phyloP scores from a whole-genome alignment of 352 stramenopile species.

The Stephanocyclus meneghinianus region DNA sequence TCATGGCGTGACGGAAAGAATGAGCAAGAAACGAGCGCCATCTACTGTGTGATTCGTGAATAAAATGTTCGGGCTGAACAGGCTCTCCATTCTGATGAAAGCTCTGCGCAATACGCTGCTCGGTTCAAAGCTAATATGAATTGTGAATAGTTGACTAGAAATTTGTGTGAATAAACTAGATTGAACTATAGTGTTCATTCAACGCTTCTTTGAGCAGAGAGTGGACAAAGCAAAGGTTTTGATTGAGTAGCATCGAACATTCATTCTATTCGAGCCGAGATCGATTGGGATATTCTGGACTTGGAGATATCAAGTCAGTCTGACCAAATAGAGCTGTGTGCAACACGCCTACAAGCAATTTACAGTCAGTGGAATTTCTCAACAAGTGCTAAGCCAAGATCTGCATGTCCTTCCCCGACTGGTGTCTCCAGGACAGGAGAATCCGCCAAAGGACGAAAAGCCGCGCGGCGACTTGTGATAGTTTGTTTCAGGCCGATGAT shows the following conservation, averaged over 20 bases:
- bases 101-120: too few species aligned
- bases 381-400: not conserved
- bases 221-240: slow-evolving; percentile 9
- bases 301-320: not conserved
- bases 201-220: not conserved
- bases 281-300: not conserved
- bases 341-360: not conserved
- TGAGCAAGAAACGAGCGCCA: too few species aligned
- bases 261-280: slow-evolving; percentile 1
- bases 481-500: not conserved
- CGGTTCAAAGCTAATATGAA: too few species aligned
- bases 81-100: too few species aligned
- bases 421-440: not conserved
- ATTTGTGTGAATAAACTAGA: too few species aligned
- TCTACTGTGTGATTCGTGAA: too few species aligned
- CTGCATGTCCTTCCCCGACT: not conserved
- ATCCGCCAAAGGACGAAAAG: not conserved
- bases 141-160: too few species aligned
- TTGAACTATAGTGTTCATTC: too few species aligned
- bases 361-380: not conserved
- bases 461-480: not conserved
- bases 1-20: too few species aligned
- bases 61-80: too few species aligned
- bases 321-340: not conserved
- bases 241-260: slow-evolving; percentile 13